A percentile compares a stretch with the other conserved stretches of the same genome.
phyloP scores from a whole-genome alignment of 495 filamentous ascomycete species.

The Penicillium crystallinum region DNA sequence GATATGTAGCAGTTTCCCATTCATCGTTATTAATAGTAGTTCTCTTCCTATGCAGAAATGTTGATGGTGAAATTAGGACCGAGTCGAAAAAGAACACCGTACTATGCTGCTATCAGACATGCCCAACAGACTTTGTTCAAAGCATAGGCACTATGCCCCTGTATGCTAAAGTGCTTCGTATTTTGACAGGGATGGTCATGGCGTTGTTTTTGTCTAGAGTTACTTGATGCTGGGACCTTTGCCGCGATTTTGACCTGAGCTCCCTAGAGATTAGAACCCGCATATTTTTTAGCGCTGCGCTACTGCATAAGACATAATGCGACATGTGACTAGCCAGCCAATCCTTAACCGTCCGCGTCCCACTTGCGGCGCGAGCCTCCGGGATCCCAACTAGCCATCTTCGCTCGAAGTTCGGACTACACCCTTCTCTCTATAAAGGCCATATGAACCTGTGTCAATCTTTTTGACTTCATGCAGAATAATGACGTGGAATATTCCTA shows the following conservation, averaged over 20 bases:
- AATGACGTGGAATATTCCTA: constrained; percentile 6
- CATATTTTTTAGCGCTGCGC: constrained; percentile 3
- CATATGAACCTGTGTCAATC: background rate
- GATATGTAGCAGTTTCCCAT: too few species aligned
- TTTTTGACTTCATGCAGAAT: constrained; percentile 2
- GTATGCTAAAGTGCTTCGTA: constrained; percentile 1
- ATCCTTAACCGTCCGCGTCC: background rate
- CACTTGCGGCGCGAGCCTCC: background rate
- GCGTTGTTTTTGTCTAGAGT: background rate
- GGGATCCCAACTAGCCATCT: background rate
- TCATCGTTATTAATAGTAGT: too few species aligned
- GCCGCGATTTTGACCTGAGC: background rate
- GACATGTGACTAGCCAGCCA: background rate
- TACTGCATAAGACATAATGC: constrained; percentile 2
- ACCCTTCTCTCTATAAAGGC: constrained; percentile 1
- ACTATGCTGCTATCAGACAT: constrained; percentile 3
- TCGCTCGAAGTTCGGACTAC: too few species aligned
- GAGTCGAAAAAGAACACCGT: constrained; percentile 2
- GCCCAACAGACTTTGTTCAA: constrained; percentile 3
- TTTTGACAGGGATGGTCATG: background rate
- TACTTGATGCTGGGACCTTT: background rate
- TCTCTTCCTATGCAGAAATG: background rate
- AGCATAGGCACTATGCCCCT: constrained; percentile 2
- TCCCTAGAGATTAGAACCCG: constrained; percentile 1
- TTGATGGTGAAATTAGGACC: constrained; percentile 3